These are phyloP conservation scores for Dipteronia dyeriana DNA, from an alignment of 345 rosid genomes.

Conservation along the genomic window DNA sequence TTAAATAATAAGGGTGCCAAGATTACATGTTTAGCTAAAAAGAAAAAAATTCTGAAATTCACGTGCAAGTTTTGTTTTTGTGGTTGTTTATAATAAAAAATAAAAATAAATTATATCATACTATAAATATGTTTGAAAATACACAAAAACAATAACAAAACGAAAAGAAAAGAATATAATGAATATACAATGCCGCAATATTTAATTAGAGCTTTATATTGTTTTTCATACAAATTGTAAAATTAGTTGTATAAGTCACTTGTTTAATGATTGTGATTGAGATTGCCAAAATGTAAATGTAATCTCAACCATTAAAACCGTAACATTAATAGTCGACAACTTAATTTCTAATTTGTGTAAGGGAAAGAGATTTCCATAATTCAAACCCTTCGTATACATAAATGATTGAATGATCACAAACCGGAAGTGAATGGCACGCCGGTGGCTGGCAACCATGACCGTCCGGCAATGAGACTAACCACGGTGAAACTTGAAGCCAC, in stretches of 20 bases:
- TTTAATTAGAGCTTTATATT: too few species aligned
- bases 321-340: neutral
- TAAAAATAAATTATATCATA: too few species aligned
- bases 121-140: neutral
- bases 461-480: conserved; percentile 47
- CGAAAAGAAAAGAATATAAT: too few species aligned
- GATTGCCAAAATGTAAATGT: neutral
- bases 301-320: neutral
- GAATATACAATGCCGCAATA: neutral
- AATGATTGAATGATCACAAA: conserved; percentile 40
- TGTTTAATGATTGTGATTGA: too few species aligned
- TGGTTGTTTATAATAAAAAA: too few species aligned
- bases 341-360: neutral
- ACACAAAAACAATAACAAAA: neutral
- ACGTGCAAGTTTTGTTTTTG: too few species aligned
- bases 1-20: too few species aligned
- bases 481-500: conserved; percentile 60
- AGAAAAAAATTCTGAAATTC: too few species aligned
- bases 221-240: neutral
- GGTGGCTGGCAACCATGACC: conserved; percentile 60
- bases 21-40: too few species aligned
- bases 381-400: neutral
- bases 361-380: too few species aligned
- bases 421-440: conserved; percentile 62
- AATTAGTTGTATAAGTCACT: neutral